Percentiles rank a stretch among this genome's conserved stretches.
These are phyloP conservation scores for Penicillium sp. DNA, from an alignment of 2,329 filamentous ascomycete species.

Conservation along the genomic window DNA sequence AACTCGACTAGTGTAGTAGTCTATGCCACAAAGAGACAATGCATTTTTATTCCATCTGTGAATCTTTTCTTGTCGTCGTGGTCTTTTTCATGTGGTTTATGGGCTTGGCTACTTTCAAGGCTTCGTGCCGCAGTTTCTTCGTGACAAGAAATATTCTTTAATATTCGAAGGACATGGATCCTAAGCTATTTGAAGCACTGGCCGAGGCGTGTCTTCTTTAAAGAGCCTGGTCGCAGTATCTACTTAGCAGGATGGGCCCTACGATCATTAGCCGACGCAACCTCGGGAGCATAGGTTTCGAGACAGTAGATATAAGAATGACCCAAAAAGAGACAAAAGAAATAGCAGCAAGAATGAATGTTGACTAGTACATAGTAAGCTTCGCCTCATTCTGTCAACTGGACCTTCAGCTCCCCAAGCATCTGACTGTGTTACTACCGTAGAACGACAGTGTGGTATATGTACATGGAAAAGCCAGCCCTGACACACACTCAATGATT, in stretches of 20 bases:
- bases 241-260: not conserved
- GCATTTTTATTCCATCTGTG: not conserved
- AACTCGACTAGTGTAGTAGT: not conserved
- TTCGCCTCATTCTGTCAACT: slow-evolving; percentile 26
- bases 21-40: not conserved
- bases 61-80: not conserved
- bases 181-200: not conserved
- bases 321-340: slow-evolving; percentile 14
- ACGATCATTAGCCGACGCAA: not conserved
- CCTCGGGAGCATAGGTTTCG: not conserved
- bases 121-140: not conserved
- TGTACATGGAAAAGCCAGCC: slow-evolving; percentile 31
- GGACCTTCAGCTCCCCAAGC: slow-evolving; percentile 11
- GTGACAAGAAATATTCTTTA: not conserved
- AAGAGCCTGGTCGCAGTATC: not conserved
- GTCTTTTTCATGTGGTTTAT: not conserved
- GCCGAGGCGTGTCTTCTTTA: not conserved
- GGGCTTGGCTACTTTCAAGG: not conserved
- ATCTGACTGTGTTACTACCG: slow-evolving; percentile 14
- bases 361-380: slow-evolving; percentile 13
- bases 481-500: slow-evolving; percentile 6
- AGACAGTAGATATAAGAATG: not conserved
- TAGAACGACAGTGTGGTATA: slow-evolving; percentile 28
- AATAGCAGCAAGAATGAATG: slow-evolving; percentile 15
- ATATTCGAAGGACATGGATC: too few species aligned